phyloP scores from a whole-genome alignment of 192 early-diverging fungal species.

The Coemansia sp. region DNA sequence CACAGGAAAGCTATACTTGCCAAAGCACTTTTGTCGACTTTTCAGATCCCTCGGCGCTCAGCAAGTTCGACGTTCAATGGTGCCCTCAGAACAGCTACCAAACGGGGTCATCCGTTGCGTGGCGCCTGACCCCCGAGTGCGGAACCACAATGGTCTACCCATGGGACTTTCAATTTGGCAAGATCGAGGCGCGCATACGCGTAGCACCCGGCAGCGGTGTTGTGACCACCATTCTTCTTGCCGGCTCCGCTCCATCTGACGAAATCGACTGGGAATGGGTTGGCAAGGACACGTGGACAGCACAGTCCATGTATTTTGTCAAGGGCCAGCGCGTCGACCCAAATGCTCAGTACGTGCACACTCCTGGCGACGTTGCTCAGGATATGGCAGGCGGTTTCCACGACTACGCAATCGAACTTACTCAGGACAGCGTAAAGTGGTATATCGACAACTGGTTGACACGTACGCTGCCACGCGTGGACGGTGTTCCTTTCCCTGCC shows the following conservation, averaged over 20 bases:
- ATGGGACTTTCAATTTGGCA: constrained; percentile 34
- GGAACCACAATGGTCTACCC: constrained; percentile 50
- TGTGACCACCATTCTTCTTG: constrained; percentile 58
- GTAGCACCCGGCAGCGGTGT: constrained; percentile 52
- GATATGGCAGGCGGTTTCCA: constrained; percentile 55
- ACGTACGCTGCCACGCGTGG: constrained; percentile 39
- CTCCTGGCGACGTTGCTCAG: constrained; percentile 30
- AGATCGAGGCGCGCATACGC: constrained; percentile 39
- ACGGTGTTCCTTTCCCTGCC: constrained; percentile 38
- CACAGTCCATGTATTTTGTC: constrained; percentile 59
- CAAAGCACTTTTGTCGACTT: constrained; percentile 33
- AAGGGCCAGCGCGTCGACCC: constrained; percentile 51
- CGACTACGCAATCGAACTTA: constrained; percentile 63
- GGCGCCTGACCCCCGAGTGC: constrained; percentile 43
- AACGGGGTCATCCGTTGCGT: constrained; percentile 23
- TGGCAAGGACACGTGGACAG: constrained; percentile 56
- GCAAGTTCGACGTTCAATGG: constrained; percentile 44
- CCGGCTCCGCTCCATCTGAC: constrained; percentile 52
- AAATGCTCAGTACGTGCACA: constrained; percentile 26
- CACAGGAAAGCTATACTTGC: constrained; percentile 21
- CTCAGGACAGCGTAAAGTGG: constrained; percentile 60
- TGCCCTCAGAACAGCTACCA: constrained; percentile 51
- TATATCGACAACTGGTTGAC: constrained; percentile 55
- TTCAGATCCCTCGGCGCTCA: constrained; percentile 28
- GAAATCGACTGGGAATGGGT: constrained; percentile 71